Evolutionary conservation across 2,329 filamentous ascomycete species (phyloP).

Genomic region (Magnaporthiopsis incrustans): DNA sequence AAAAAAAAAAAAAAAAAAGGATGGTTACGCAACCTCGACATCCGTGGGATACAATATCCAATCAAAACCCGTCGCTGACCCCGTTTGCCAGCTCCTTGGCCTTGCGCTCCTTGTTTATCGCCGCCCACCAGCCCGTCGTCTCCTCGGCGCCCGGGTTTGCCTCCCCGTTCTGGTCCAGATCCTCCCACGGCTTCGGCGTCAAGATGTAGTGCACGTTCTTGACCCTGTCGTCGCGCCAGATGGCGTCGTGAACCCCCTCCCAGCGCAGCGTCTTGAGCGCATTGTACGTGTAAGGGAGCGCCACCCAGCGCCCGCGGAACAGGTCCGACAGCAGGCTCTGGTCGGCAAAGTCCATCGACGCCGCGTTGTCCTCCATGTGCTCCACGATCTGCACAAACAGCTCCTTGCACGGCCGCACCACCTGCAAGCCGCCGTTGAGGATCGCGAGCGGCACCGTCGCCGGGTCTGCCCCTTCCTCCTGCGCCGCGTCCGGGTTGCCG

Average conservation of each 20-base stretch:
- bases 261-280: constrained; percentile 51
- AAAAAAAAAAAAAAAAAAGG: too few species aligned
- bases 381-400: constrained; percentile 43
- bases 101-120: constrained; percentile 31
- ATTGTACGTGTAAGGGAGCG: constrained; percentile 54
- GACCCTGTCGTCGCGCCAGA: constrained; percentile 50
- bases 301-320: constrained; percentile 47
- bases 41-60: neutral
- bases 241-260: constrained; percentile 40
- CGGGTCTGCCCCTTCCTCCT: constrained; percentile 36
- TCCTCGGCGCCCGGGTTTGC: constrained; percentile 34
- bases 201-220: constrained; percentile 57
- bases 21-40: neutral
- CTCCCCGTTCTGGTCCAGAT: constrained; percentile 35
- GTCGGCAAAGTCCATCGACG: constrained; percentile 49
- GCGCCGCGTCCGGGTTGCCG: constrained; percentile 34
- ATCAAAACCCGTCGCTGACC: constrained; percentile 13
- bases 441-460: constrained; percentile 38
- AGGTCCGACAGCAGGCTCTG: constrained; percentile 49
- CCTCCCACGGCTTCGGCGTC: constrained; percentile 52
- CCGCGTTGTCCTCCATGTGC: constrained; percentile 38
- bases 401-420: constrained; percentile 41
- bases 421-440: constrained; percentile 49
- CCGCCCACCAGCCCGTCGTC: constrained; percentile 49
- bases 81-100: constrained; percentile 12